Conservation (phyloP, 208 protist genomes). For the Naegleria fowleri region DNA sequence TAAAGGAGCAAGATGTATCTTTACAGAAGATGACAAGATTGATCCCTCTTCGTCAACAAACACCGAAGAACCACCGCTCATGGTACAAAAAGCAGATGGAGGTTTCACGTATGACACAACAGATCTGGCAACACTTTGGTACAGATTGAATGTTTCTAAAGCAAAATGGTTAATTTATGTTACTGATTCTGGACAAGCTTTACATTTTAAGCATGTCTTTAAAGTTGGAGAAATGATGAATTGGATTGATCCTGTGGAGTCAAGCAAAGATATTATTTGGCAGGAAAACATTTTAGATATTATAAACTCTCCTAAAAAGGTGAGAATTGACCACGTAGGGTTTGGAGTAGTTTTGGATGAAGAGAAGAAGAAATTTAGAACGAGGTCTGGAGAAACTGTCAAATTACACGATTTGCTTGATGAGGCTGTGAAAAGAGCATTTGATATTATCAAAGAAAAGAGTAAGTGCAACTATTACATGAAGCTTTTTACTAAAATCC, state of each 20-base stretch:
- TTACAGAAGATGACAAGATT: slow-evolving; percentile 46
- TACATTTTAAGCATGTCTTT: slow-evolving; percentile 83
- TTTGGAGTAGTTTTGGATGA: slow-evolving; percentile 80
- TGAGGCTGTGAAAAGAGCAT: neutral
- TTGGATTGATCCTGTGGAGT: slow-evolving; percentile 56
- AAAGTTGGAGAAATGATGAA: slow-evolving; percentile 73
- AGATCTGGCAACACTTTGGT: slow-evolving; percentile 75
- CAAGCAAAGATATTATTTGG: neutral
- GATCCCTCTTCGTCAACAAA: slow-evolving; percentile 51
- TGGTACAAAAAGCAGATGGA: slow-evolving; percentile 88
- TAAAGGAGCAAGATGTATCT: slow-evolving; percentile 53
- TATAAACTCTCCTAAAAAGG: neutral
- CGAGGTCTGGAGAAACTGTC: neutral
- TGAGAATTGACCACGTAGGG: slow-evolving; percentile 74
- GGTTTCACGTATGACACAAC: slow-evolving; percentile 89
- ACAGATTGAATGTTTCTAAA: slow-evolving; percentile 47
- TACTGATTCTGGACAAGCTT: slow-evolving; percentile 86
- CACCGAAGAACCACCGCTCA: slow-evolving; percentile 70
- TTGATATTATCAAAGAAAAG: neutral
- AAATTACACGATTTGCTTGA: neutral
- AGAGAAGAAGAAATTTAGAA: neutral
- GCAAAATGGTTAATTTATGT: slow-evolving; percentile 84
- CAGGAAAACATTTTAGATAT: neutral
- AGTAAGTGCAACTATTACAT: slow-evolving; percentile 24
- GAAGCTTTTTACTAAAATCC: too few species aligned